Evolutionary conservation across 2,329 filamentous ascomycete genomes (phyloP).

Genomic region (Bipolaris oryzae): DNA sequence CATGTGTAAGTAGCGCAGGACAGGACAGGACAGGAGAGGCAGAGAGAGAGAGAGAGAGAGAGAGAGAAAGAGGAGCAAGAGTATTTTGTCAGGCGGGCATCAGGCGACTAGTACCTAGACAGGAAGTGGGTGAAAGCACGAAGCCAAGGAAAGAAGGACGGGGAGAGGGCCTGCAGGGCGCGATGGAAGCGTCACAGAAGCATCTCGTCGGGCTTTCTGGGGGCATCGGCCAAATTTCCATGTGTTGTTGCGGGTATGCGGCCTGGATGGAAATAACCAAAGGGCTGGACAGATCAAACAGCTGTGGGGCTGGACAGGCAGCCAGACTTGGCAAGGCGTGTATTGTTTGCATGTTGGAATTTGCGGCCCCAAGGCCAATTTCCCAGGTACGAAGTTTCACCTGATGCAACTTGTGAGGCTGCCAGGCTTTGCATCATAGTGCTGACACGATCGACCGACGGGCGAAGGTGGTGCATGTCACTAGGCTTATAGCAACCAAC

Average conservation of each 20-base stretch:
- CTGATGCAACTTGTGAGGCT: neutral
- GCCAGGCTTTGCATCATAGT: slow-evolving; percentile 7
- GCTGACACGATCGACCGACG: neutral
- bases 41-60: too few species aligned
- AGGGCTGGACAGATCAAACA: neutral
- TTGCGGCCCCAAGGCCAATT: slow-evolving; percentile 7
- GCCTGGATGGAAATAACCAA: neutral
- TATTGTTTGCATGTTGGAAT: neutral
- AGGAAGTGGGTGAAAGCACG: too few species aligned
- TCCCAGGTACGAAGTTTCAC: slow-evolving; percentile 11
- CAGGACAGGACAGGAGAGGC: too few species aligned
- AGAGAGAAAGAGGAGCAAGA: too few species aligned
- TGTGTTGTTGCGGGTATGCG: neutral
- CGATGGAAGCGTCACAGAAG: too few species aligned
- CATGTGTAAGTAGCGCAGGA: too few species aligned
- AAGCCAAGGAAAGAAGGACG: too few species aligned
- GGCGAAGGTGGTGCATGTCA: slow-evolving; percentile 10
- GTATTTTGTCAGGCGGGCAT: too few species aligned
- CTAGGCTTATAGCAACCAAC: slow-evolving; percentile 13
- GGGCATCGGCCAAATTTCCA: slow-evolving; percentile 6
- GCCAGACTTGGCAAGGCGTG: slow-evolving; percentile 5
- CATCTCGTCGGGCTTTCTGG: neutral
- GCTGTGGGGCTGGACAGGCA: neutral
- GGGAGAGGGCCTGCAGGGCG: too few species aligned
- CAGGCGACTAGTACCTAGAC: too few species aligned